These are phyloP conservation scores for Geotrichum histeridarum DNA, from an alignment of 1,139 yeast species.

Conservation along the genomic window DNA sequence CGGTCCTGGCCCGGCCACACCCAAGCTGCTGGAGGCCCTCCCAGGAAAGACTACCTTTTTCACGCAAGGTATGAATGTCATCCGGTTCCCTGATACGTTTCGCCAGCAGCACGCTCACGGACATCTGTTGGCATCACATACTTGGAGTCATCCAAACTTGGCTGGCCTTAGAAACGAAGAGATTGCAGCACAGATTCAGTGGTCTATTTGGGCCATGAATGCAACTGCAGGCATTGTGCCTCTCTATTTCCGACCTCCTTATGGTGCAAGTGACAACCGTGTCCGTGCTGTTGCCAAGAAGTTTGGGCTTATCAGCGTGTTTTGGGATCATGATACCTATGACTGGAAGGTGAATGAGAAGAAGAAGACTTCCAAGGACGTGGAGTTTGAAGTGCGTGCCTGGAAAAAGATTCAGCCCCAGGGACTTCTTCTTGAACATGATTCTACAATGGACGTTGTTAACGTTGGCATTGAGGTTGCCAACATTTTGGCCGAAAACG, in stretches of 20 bases:
- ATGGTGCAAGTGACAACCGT: slow-evolving; percentile 87
- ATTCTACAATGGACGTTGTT: slow-evolving; percentile 63
- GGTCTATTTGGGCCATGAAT: slow-evolving; percentile 98
- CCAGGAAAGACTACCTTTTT: slow-evolving; percentile 66
- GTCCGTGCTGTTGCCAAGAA: slow-evolving; percentile 73
- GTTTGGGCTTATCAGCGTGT: slow-evolving; percentile 80
- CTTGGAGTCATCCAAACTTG: slow-evolving; percentile 86
- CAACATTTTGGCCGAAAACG: slow-evolving; percentile 37
- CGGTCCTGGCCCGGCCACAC: slow-evolving; percentile 79
- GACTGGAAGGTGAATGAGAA: slow-evolving; percentile 69
- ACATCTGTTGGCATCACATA: slow-evolving; percentile 81
- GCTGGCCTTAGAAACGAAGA: slow-evolving; percentile 75
- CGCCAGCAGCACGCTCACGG: slow-evolving; percentile 52
- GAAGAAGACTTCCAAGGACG: slow-evolving; percentile 46
- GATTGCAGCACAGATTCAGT: slow-evolving; percentile 80
- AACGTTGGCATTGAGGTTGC: slow-evolving; percentile 58
- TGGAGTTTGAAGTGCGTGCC: slow-evolving; percentile 49
- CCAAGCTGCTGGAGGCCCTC: slow-evolving; percentile 51
- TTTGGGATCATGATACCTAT: slow-evolving; percentile 89
- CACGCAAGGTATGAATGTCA: slow-evolving; percentile 76
- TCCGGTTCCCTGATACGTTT: slow-evolving; percentile 71
- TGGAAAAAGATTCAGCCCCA: slow-evolving; percentile 46
- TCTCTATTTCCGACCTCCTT: slow-evolving; percentile 92
- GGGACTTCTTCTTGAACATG: slow-evolving; percentile 83
- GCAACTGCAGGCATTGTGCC: slow-evolving; percentile 89